Evolutionary conservation across 2,329 filamentous ascomycete species (phyloP).

Genomic region (Fusarium sp.): DNA sequence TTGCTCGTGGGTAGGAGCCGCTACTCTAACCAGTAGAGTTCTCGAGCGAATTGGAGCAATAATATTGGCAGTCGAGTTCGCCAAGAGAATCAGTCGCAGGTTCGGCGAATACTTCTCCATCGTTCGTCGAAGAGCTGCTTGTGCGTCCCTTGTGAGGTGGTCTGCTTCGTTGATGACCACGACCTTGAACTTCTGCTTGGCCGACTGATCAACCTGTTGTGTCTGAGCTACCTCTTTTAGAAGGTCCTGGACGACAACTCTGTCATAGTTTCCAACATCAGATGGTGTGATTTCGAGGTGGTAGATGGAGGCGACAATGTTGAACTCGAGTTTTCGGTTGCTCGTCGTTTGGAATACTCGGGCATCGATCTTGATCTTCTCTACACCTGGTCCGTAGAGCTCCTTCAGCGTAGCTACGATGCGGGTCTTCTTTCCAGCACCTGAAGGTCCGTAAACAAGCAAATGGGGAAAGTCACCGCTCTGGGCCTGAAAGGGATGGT

Average conservation of each 20-base stretch:
- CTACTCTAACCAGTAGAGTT: slow-evolving; percentile 91
- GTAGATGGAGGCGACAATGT: slow-evolving; percentile 96
- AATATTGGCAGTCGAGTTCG: slow-evolving; percentile 97
- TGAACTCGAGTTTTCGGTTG: slow-evolving; percentile 99
- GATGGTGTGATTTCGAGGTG: slow-evolving; percentile 98
- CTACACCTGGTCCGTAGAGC: slow-evolving; percentile 95
- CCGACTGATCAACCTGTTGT: slow-evolving; percentile 95
- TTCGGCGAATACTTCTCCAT: slow-evolving; percentile 99
- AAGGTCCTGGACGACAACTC: slow-evolving; percentile 95
- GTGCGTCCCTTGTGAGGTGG: slow-evolving; percentile 92
- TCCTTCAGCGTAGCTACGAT: slow-evolving; percentile 97
- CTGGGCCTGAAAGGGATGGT: slow-evolving; percentile 77
- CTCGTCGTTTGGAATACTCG: slow-evolving; percentile 95
- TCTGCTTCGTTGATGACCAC: slow-evolving; percentile 99
- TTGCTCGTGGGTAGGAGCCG: slow-evolving; percentile 87
- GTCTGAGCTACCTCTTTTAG: slow-evolving; percentile 99
- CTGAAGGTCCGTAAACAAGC: slow-evolving; percentile 95
- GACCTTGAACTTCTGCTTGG: slow-evolving; percentile 95
- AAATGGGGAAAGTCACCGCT: slow-evolving; percentile 98
- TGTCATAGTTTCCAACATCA: slow-evolving; percentile 95
- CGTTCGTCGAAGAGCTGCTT: slow-evolving; percentile 92
- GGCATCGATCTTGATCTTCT: slow-evolving; percentile 99
- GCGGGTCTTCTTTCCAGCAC: slow-evolving; percentile 97
- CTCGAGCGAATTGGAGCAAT: slow-evolving; percentile 97
- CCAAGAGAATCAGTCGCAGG: slow-evolving; percentile 88